phyloP scores from a whole-genome alignment of 2,329 filamentous ascomycete species.

The Fusarium chuoi region DNA sequence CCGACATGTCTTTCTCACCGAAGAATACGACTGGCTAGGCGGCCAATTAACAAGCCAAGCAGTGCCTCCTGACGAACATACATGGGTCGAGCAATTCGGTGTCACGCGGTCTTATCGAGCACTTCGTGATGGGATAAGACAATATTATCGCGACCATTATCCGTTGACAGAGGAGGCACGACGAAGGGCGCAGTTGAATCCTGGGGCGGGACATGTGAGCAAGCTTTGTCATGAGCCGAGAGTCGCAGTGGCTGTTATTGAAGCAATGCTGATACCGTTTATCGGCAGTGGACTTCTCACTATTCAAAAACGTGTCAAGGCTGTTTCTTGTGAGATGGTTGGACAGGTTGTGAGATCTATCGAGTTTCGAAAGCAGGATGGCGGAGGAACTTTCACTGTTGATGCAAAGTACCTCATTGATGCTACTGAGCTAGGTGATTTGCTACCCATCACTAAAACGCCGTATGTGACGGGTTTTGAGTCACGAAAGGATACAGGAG shows the following conservation, averaged over 20 bases:
- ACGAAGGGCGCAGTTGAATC: conserved; percentile 40
- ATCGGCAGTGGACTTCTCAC: conserved; percentile 39
- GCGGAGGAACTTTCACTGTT: neutral
- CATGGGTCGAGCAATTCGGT: conserved; percentile 46
- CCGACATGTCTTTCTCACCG: conserved; percentile 39
- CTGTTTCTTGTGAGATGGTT: conserved; percentile 34
- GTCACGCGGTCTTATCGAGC: conserved; percentile 42
- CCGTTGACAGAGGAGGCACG: conserved; percentile 41
- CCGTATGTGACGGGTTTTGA: conserved; percentile 44
- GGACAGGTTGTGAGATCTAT: conserved; percentile 11
- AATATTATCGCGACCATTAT: conserved; percentile 43
- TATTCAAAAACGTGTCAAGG: conserved; percentile 33
- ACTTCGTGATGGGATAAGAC: conserved; percentile 39
- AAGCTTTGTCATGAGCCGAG: conserved; percentile 45
- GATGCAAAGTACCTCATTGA: conserved; percentile 30
- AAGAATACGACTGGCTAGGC: conserved; percentile 46
- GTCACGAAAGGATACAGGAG: conserved; percentile 38
- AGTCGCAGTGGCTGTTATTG: conserved; percentile 44
- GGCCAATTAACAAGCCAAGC: conserved; percentile 45
- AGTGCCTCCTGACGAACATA: conserved; percentile 45
- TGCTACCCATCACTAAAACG: conserved; percentile 39
- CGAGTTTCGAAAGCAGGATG: conserved; percentile 9
- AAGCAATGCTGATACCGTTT: conserved; percentile 41
- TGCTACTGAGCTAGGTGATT: conserved; percentile 26
- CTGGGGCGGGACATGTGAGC: conserved; percentile 44